These are phyloP conservation scores for Neurospora sublineolata DNA, from an alignment of 495 filamentous ascomycete genomes.

Conservation along the genomic window DNA sequence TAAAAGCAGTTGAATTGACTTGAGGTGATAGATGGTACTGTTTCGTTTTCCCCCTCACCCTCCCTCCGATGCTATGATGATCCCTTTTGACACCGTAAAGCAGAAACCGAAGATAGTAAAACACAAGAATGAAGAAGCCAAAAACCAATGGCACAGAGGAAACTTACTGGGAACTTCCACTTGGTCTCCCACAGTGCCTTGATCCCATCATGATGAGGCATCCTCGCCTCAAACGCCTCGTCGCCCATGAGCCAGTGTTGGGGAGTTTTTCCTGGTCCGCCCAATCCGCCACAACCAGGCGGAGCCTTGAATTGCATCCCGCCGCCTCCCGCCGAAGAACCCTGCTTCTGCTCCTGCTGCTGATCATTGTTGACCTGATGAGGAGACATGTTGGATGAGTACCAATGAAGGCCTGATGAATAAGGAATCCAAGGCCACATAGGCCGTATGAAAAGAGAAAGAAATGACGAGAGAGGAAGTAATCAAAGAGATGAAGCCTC, in stretches of 20 bases:
- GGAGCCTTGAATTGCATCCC: background rate
- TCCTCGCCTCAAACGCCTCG: conserved; percentile 30
- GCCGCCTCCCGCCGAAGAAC: background rate
- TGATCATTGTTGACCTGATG: background rate
- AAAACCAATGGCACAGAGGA: background rate
- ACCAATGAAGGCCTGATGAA: background rate
- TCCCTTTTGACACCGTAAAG: background rate
- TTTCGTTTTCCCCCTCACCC: background rate
- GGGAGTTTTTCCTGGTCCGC: background rate
- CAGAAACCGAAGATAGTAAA: background rate
- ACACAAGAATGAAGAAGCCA: background rate
- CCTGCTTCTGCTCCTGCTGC: background rate
- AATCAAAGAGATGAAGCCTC: background rate
- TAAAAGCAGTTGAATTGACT: background rate
- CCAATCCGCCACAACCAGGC: background rate
- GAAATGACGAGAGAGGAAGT: background rate
- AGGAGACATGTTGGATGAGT: conserved; percentile 16
- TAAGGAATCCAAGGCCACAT: background rate
- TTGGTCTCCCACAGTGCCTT: conserved; percentile 69
- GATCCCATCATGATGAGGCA: conserved; percentile 60
- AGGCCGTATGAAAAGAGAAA: background rate
- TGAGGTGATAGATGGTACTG: background rate
- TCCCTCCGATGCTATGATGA: background rate
- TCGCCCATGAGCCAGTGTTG: conserved; percentile 26
- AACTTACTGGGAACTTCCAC: conserved; percentile 56